Percentiles rank a stretch among this genome's conserved stretches.
These are phyloP conservation scores for Pichia sp. DNA, from an alignment of 1,139 yeast species.

Conservation along the genomic window DNA sequence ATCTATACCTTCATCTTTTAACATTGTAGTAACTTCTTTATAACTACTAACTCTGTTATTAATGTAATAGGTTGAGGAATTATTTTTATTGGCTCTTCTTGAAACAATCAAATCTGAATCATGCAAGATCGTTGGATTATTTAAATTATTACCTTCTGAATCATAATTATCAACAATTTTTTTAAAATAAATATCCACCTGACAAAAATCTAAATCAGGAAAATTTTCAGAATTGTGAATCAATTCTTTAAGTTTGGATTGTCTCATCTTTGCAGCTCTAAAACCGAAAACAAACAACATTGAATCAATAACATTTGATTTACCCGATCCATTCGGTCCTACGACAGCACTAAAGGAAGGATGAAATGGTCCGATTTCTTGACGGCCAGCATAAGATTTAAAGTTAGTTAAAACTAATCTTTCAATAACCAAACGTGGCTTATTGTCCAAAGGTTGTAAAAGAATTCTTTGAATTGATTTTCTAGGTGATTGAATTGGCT, in stretches of 20 bases:
- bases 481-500: conserved; percentile 14
- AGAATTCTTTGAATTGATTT: conserved; percentile 8
- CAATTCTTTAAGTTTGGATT: conserved; percentile 81
- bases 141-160: conserved; percentile 30
- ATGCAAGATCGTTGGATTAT: conserved; percentile 38
- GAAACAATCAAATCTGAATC: conserved; percentile 63
- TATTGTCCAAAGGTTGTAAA: conserved; percentile 1
- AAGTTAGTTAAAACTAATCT: conserved; percentile 73
- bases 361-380: conserved; percentile 90
- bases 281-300: conserved; percentile 95
- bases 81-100: conserved; percentile 71
- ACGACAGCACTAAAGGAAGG: conserved; percentile 93
- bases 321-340: conserved; percentile 99
- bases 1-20: conserved; percentile 85
- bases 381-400: conserved; percentile 95
- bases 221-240: conserved; percentile 80
- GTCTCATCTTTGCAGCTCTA: conserved; percentile 95
- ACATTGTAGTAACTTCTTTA: conserved; percentile 68
- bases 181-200: conserved; percentile 88
- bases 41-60: conserved; percentile 66
- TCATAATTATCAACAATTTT: conserved; percentile 61
- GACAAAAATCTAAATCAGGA: conserved; percentile 65
- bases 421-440: conserved; percentile 61
- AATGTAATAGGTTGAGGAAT: conserved; percentile 71
- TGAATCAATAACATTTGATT: conserved; percentile 94